Conservation (phyloP, 495 filamentous ascomycete species). For the Aspergillus nanangensis region DNA sequence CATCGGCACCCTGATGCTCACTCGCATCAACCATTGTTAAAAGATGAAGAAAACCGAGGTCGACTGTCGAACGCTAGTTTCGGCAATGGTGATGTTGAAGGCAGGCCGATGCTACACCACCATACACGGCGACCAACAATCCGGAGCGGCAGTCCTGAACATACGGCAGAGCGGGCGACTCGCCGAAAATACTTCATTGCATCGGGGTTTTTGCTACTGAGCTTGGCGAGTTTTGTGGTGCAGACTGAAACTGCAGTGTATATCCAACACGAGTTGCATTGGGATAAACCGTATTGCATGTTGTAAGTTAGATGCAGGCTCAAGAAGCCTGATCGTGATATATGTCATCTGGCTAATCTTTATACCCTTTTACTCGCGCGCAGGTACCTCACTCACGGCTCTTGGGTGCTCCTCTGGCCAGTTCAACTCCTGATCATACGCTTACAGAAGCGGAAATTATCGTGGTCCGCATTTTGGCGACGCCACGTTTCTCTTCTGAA, state of each 20-base stretch:
- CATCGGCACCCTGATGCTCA: constrained; percentile 48
- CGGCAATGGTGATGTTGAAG: constrained; percentile 32
- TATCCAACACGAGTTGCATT: constrained; percentile 80
- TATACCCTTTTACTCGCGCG: no score
- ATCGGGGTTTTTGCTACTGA: constrained; percentile 72
- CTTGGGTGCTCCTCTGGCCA: constrained; percentile 87
- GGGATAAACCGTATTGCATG: constrained; percentile 98
- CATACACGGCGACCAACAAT: constrained; percentile 53
- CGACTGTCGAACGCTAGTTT: constrained; percentile 38
- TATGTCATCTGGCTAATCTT: no score
- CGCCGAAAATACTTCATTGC: constrained; percentile 82
- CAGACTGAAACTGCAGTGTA: constrained; percentile 95
- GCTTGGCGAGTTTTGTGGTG: constrained; percentile 74
- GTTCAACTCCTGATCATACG: constrained; percentile 75
- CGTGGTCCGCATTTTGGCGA: constrained; percentile 86
- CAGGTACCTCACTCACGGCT: constrained; percentile 89
- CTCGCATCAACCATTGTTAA: constrained; percentile 52
- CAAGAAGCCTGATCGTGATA: neutral
- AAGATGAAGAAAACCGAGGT: constrained; percentile 43
- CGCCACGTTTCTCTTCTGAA: constrained; percentile 69
- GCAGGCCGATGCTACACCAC: constrained; percentile 39
- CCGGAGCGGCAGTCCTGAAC: constrained; percentile 55
- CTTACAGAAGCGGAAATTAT: constrained; percentile 61
- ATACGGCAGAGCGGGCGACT: constrained; percentile 56
- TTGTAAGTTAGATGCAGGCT: constrained; percentile 52